Conservation (phyloP, 169 alveolate genomes). For the Miamiensis avidus region DNA sequence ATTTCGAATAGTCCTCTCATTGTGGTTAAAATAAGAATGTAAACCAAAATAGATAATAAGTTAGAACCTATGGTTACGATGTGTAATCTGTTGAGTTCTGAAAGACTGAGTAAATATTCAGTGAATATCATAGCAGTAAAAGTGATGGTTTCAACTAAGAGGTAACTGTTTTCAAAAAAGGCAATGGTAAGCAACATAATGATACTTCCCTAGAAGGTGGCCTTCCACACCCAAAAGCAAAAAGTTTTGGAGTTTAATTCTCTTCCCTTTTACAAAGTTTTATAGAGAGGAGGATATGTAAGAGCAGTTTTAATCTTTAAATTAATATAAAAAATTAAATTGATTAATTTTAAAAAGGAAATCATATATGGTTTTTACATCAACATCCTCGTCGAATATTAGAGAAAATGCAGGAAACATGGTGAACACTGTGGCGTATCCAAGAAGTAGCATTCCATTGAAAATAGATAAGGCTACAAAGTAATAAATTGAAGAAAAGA, state of each 20-base stretch:
- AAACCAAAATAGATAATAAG: neutral
- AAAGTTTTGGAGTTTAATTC: conserved; percentile 93
- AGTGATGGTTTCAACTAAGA: conserved; percentile 94
- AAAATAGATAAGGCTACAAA: conserved; percentile 94
- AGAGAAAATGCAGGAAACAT: conserved; percentile 95
- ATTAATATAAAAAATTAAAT: too few relatives aligned
- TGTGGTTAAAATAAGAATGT: neutral
- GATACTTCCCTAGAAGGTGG: conserved; percentile 92
- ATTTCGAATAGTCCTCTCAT: neutral
- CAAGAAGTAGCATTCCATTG: conserved; percentile 97
- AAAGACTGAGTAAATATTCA: conserved; percentile 93
- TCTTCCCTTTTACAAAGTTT: conserved; percentile 92
- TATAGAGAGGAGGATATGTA: conserved; percentile 95
- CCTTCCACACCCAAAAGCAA: conserved; percentile 95
- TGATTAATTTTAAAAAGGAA: neutral
- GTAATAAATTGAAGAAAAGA: conserved; percentile 91
- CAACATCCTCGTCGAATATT: conserved; percentile 92
- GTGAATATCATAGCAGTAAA: conserved; percentile 94
- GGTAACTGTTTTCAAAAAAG: conserved; percentile 89
- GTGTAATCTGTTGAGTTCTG: conserved; percentile 71
- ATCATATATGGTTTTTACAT: conserved; percentile 56
- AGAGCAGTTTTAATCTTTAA: conserved; percentile 63
- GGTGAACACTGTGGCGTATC: conserved; percentile 97
- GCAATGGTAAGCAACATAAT: conserved; percentile 94
- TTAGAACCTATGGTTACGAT: neutral